Evolutionary conservation across 1,284 basidiomycete genomes (phyloP).

Genomic region (Gastroboletus turbinatus): DNA sequence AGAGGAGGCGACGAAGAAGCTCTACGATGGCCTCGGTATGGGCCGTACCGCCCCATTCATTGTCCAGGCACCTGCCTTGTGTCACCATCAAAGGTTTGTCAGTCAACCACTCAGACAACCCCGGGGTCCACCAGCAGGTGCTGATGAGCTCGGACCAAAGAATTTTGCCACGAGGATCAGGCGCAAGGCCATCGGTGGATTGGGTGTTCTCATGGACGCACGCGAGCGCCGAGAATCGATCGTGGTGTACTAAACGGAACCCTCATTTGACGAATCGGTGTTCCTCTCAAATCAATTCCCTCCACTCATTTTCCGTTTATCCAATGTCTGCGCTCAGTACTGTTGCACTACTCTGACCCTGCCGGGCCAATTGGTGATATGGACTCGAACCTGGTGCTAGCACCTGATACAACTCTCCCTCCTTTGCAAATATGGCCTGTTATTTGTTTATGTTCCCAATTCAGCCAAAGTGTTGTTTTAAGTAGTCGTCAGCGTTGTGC

Average conservation of each 20-base stretch:
- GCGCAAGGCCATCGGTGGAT: conserved; percentile 76
- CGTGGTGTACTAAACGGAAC: conserved; percentile 51
- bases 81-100: conserved; percentile 16
- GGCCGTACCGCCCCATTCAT: conserved; percentile 48
- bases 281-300: conserved; percentile 12
- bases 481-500: conserved; percentile 28
- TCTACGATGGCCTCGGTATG: conserved; percentile 80
- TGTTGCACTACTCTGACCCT: conserved; percentile 11
- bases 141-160: conserved; percentile 83
- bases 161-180: conserved; percentile 85
- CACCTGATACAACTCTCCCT: conserved; percentile 26
- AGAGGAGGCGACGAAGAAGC: conserved; percentile 77
- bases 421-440: conserved; percentile 30
- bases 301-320: conserved; percentile 24
- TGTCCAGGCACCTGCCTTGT: conserved; percentile 11
- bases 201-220: conserved; percentile 71
- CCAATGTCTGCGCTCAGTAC: conserved; percentile 11
- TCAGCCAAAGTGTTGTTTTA: conserved; percentile 30
- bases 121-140: conserved; percentile 80
- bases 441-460: conserved; percentile 26
- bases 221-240: conserved; percentile 67
- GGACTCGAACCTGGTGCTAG: conserved; percentile 31
- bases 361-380: conserved; percentile 16
- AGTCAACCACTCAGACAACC: conserved; percentile 81
- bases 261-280: conserved; percentile 5